These are phyloP conservation scores for Cyclotella atomus DNA, from an alignment of 108 stramenopile genomes.

Conservation along the genomic window DNA sequence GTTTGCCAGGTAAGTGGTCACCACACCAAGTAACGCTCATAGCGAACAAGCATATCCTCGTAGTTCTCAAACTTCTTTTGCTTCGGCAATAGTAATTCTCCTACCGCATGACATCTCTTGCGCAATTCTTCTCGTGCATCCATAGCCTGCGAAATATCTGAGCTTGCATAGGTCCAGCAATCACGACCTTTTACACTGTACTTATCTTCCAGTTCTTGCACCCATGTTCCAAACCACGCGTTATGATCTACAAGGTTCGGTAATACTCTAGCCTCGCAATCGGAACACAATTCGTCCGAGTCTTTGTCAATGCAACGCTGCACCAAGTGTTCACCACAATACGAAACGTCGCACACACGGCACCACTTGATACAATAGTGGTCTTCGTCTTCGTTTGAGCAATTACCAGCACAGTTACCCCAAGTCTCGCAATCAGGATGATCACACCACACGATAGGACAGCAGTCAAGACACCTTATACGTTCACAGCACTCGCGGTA, in stretches of 20 bases:
- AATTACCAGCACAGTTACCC: no score
- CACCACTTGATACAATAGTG: not conserved
- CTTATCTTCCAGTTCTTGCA: not conserved
- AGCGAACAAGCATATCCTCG: no score
- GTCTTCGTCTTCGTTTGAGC: no score
- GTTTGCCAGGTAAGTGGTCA: not conserved
- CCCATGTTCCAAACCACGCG: not conserved
- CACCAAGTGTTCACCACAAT: not conserved
- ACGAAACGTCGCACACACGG: not conserved
- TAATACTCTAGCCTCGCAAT: not conserved
- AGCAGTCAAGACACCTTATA: no score
- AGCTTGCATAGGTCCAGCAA: not conserved
- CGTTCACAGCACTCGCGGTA: no score
- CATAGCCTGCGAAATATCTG: not conserved
- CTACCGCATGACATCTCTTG: not conserved
- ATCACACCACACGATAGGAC: no score
- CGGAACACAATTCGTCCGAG: not conserved
- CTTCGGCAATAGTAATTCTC: not conserved
- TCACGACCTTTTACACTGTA: not conserved
- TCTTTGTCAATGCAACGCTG: not conserved
- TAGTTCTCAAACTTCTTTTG: no score
- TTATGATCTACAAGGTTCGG: not conserved
- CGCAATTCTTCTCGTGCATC: not conserved
- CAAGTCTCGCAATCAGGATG: no score
- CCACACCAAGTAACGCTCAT: no score